phyloP scores from a whole-genome alignment of 345 rosid genomes.

The Pistacia integerrima region DNA sequence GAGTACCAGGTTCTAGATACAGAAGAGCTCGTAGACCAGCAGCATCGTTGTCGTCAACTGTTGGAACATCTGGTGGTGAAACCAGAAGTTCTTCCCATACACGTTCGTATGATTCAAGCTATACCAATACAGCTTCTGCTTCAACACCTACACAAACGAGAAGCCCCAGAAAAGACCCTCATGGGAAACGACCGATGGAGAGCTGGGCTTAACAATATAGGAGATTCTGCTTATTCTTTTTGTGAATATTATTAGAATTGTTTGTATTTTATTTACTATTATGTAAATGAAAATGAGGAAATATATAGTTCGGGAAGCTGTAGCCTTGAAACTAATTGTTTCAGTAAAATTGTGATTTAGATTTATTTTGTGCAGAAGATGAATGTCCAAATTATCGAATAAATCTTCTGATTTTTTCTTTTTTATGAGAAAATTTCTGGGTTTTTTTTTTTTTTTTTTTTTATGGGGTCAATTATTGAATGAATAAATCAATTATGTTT shows the following conservation, averaged over 20 bases:
- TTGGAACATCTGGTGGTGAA: constrained; percentile 38
- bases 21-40: constrained; percentile 54
- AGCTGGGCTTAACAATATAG: constrained; percentile 26
- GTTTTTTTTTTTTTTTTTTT: too few species aligned
- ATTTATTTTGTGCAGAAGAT: too few species aligned
- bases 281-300: neutral
- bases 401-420: too few species aligned
- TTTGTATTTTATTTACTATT: neutral
- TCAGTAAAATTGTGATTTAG: too few species aligned
- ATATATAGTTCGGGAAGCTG: too few species aligned
- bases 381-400: too few species aligned
- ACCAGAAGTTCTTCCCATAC: constrained; percentile 22
- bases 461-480: too few species aligned
- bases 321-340: too few species aligned
- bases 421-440: too few species aligned
- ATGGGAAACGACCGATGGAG: constrained; percentile 53
- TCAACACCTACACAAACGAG: constrained; percentile 27
- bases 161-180: constrained; percentile 37
- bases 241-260: neutral
- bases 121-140: constrained; percentile 36
- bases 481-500: too few species aligned
- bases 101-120: constrained; percentile 50
- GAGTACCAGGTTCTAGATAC: constrained; percentile 65
- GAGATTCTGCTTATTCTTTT: constrained; percentile 8
- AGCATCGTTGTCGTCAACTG: constrained; percentile 40